These are phyloP conservation scores for Grosmannia serpens DNA, from an alignment of 2,329 filamentous ascomycete species.

Conservation along the genomic window DNA sequence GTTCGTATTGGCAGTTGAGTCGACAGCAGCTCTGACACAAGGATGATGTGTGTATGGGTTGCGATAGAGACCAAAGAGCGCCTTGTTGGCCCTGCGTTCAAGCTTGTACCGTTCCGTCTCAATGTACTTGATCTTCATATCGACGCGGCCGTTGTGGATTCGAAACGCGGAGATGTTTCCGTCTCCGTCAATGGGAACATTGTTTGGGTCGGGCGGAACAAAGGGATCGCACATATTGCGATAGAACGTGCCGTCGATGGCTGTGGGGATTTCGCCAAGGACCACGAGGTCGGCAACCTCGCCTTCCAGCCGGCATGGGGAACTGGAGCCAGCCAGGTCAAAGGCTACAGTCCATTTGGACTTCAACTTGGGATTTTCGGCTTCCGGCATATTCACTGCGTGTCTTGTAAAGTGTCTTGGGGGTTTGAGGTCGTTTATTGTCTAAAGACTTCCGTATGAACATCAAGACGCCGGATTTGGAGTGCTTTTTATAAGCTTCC, in stretches of 20 bases:
- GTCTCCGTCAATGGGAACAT: constrained; percentile 27
- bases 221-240: constrained; percentile 31
- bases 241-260: constrained; percentile 22
- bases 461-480: background rate
- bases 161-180: constrained; percentile 24
- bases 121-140: constrained; percentile 23
- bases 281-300: constrained; percentile 4
- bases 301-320: background rate
- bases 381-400: background rate
- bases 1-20: constrained; percentile 35
- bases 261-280: constrained; percentile 13
- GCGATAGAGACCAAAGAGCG: constrained; percentile 19
- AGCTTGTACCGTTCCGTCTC: constrained; percentile 16
- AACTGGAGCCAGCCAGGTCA: background rate
- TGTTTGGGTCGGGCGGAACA: constrained; percentile 19
- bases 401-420: background rate
- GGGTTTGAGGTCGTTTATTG: background rate
- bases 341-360: background rate
- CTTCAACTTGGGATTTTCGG: background rate
- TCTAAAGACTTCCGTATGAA: background rate
- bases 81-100: constrained; percentile 17
- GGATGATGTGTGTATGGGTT: constrained; percentile 9
- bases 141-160: constrained; percentile 18
- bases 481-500: background rate
- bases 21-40: constrained; percentile 17